Percentiles rank a stretch among this genome's conserved stretches.
phyloP scores from a whole-genome alignment of 129 eudicot genomes.

The Kitagawia praeruptora region DNA sequence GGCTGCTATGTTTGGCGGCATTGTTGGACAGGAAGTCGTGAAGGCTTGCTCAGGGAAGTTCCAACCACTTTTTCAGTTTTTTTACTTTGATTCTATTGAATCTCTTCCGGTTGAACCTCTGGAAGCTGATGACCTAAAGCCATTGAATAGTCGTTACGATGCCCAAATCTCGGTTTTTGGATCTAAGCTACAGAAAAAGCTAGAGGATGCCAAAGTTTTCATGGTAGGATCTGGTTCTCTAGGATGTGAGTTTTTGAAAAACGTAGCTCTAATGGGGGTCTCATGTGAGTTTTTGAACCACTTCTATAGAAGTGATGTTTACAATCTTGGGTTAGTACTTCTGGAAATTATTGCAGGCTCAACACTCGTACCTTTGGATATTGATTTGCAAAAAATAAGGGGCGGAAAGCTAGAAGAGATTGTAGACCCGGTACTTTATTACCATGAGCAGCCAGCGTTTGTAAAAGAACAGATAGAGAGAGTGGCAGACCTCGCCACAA shows the following conservation, averaged over 20 bases:
- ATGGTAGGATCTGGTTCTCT: slow-evolving; percentile 91
- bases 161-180: slow-evolving; percentile 96
- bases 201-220: slow-evolving; percentile 70
- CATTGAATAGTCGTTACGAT: slow-evolving; percentile 79
- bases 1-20: slow-evolving; percentile 94
- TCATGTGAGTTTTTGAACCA: too few relatives aligned
- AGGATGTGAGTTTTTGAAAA: slow-evolving; percentile 87
- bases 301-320: slow-evolving; percentile 48
- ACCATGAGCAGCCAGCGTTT: slow-evolving; percentile 64
- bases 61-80: slow-evolving; percentile 56
- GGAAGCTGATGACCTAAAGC: slow-evolving; percentile 62
- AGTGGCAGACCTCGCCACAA: slow-evolving; percentile 66
- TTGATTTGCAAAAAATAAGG: slow-evolving; percentile 56
- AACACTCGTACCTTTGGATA: slow-evolving; percentile 16
- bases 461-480: slow-evolving; percentile 63
- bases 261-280: slow-evolving; percentile 88
- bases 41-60: slow-evolving; percentile 65
- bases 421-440: slow-evolving; percentile 67
- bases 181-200: slow-evolving; percentile 69
- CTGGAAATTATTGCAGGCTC: slow-evolving; percentile 64
- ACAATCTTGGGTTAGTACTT: slow-evolving; percentile 60
- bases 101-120: slow-evolving; percentile 74
- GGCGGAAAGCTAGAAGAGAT: slow-evolving; percentile 80
- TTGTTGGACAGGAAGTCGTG: slow-evolving; percentile 67
- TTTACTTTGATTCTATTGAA: slow-evolving; percentile 84